Base-by-base conservation (phyloP, 2,329 filamentous ascomycete species). In the Calonectria multiphialidica region DNA sequence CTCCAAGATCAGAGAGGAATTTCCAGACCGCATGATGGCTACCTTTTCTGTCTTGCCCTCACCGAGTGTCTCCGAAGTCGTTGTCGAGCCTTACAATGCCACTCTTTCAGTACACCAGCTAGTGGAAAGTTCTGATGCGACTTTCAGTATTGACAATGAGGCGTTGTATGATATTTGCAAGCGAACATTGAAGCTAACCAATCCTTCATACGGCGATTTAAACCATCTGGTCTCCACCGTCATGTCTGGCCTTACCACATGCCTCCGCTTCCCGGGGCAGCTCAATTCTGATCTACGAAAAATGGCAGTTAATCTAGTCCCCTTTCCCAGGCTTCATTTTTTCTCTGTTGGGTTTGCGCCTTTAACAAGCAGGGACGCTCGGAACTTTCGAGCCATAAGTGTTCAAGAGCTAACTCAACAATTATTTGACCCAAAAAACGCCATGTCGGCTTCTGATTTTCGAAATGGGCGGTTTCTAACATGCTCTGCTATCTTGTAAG, bases 381-480 rank as follows among this genome's bases (percentile, higher is more conserved):
- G 97, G 91, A 95, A 94, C 80, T 99, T 98, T 96, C 97, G 97
- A 84, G 96, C 97, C 79, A 94, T 98, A 86, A 96, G 93, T 83
- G 97, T 98, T 74, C 96, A 96, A 71, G 97, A 99, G 91, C 92
- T 99, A 86, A 98, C 97, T 82, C 97, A 99, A 91, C 97, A 99
- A 88, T 98, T 99, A 95, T 99, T 98, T 90, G 97, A 99, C 90
- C 96, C 97, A 83, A 99, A 98, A 95, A 99, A 99, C 93, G 99
- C 98, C 96, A 99, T 99, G 97, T 97, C 97, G 88, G 97, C 97
- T 78, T 97, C 96, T 76, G 97, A 99, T 90, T 99, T 99, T 95
- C 95, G 97, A 83, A 99, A 98, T 87, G 97, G 97, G 86, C 97
- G 97, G 83, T 99, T 98, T 91, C 93, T 99, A 83, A 99, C 97